Evolutionary conservation across 1,139 yeast genomes (phyloP).

Genomic region (Hansenula sp.): DNA sequence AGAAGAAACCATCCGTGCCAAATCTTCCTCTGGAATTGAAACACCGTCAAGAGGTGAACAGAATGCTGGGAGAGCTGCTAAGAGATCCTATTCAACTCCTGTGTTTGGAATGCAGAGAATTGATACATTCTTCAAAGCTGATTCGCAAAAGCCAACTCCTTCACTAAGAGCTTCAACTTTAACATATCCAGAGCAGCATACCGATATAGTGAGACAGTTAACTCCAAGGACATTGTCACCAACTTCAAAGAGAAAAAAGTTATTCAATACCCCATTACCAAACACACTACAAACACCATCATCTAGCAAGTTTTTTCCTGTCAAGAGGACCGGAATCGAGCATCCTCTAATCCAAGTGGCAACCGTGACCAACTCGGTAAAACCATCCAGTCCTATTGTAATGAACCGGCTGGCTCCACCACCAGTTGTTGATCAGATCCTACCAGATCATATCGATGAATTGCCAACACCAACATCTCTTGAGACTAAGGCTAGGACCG

Average conservation of each 20-base stretch:
- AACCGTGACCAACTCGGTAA: background rate
- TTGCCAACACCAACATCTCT: background rate
- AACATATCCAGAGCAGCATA: background rate
- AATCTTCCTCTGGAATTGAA: background rate
- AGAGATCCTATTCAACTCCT: constrained; percentile 4
- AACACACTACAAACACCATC: constrained; percentile 4
- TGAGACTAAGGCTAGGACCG: background rate
- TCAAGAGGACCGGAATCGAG: background rate
- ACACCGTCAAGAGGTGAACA: background rate
- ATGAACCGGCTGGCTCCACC: background rate
- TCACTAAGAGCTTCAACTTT: background rate
- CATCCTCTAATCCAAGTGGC: background rate
- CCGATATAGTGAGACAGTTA: background rate
- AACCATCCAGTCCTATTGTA: background rate
- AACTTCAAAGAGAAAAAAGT: constrained; percentile 17
- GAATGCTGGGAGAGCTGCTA: background rate
- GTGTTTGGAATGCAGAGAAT: constrained; percentile 3
- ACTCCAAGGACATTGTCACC: constrained; percentile 15
- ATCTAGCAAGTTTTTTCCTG: constrained; percentile 12
- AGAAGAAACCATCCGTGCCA: constrained; percentile 22
- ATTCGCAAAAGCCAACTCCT: background rate
- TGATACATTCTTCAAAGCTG: constrained; percentile 12
- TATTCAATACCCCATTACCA: constrained; percentile 10
- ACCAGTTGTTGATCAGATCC: background rate
- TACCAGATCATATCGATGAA: background rate